A percentile compares a stretch with the other conserved stretches of the same genome.
Evolutionary conservation across 2,329 filamentous ascomycete genomes (phyloP).

Genomic region (Penicillium rolfsii): DNA sequence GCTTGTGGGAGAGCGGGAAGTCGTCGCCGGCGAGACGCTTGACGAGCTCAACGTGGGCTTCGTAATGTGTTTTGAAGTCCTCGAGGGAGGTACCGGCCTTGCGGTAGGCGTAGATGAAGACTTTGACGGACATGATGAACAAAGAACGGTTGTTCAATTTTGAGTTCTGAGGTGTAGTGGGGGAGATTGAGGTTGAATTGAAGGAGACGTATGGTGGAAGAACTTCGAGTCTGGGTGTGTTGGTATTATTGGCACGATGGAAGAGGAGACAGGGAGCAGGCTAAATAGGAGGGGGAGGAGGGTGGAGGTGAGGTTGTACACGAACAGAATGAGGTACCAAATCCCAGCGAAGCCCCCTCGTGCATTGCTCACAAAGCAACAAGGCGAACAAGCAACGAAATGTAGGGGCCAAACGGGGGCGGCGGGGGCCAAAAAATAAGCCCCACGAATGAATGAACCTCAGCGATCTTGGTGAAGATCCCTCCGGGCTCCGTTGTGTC

Average conservation of each 20-base stretch:
- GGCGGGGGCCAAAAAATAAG: background rate
- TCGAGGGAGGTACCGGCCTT: constrained; percentile 27
- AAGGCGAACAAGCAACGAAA: background rate
- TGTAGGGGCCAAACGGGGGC: background rate
- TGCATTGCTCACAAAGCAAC: background rate
- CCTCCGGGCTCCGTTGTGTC: too few species aligned
- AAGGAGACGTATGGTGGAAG: background rate
- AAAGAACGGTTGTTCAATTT: background rate
- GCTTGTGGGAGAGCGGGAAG: constrained; percentile 27
- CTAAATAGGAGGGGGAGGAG: background rate
- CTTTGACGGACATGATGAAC: constrained; percentile 12
- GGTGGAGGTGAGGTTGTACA: background rate
- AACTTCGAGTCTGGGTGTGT: background rate
- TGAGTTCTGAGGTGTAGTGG: background rate
- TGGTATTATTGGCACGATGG: background rate
- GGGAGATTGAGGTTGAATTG: background rate
- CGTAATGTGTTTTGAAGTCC: constrained; percentile 29
- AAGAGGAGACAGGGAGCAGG: background rate
- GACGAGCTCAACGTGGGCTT: constrained; percentile 26
- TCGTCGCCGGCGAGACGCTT: constrained; percentile 24
- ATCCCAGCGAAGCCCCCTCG: background rate
- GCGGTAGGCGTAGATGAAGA: constrained; percentile 23
- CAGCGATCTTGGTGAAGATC: background rate
- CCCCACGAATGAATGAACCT: too few species aligned
- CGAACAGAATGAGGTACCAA: background rate